Evolutionary conservation across 75 land plant genomes (phyloP).

Genomic region (Pinus tabuliformis): DNA sequence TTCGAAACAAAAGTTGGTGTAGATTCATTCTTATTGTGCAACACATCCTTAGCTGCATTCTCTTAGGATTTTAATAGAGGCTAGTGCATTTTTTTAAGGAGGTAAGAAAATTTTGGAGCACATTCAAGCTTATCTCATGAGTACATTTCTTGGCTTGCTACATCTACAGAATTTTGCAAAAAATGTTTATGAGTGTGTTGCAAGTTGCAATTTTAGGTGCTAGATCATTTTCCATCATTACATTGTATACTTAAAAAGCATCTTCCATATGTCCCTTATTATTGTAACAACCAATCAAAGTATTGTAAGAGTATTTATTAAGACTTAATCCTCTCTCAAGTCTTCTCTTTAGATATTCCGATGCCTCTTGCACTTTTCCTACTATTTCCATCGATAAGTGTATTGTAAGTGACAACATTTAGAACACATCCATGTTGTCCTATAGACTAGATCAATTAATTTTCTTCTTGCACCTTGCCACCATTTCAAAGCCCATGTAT

Average conservation of each 20-base stretch:
- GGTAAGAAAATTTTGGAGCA: no score
- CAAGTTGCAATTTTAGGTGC: conserved; percentile 64
- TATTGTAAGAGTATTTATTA: conserved; percentile 64
- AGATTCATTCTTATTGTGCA: no score
- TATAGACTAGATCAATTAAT: conserved; percentile 43
- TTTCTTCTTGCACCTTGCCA: conserved; percentile 31
- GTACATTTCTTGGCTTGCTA: conserved; percentile 44
- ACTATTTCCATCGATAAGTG: conserved; percentile 26
- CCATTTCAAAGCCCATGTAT: conserved; percentile 37
- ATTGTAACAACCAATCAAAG: conserved; percentile 61
- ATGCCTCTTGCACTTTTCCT: conserved; percentile 19
- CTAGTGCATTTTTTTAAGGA: no score
- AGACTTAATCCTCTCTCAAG: conserved; percentile 46
- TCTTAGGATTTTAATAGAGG: no score
- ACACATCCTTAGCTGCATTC: no score
- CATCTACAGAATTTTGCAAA: conserved; percentile 55
- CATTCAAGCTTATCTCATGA: no score
- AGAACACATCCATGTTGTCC: conserved; percentile 54
- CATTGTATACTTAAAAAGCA: conserved; percentile 60
- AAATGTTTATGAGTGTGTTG: conserved; percentile 62
- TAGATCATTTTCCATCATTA: conserved; percentile 54
- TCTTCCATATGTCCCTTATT: conserved; percentile 47
- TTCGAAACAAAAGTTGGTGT: no score
- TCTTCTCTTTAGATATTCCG: conserved; percentile 49
- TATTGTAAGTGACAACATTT: conserved; percentile 59